phyloP scores from a whole-genome alignment of 768 basidiomycete species.

The Mycena venus region DNA sequence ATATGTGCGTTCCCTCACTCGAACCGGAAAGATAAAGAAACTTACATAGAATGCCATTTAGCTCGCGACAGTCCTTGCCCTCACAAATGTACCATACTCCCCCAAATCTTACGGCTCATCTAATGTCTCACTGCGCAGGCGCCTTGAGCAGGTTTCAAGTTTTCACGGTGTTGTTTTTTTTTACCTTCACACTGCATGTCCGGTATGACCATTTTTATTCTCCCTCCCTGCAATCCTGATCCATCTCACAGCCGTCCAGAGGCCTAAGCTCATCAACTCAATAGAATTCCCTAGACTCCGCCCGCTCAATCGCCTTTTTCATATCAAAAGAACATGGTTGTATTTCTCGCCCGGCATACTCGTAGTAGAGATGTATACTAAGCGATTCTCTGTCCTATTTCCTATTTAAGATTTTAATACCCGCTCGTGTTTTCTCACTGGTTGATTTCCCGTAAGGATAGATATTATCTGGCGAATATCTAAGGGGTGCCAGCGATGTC shows the following conservation, averaged over 20 bases:
- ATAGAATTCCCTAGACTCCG: background rate
- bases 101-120: background rate
- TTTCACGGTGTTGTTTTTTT: background rate
- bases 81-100: background rate
- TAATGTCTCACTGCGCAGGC: slow-evolving; percentile 19
- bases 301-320: background rate
- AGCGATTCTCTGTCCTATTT: background rate
- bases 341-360: background rate
- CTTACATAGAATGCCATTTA: background rate
- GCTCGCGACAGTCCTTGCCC: background rate
- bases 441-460: too few relatives aligned
- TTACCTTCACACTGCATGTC: slow-evolving; percentile 1
- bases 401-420: background rate
- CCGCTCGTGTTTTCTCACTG: too few relatives aligned
- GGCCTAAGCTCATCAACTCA: background rate
- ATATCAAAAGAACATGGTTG: slow-evolving; percentile 1
- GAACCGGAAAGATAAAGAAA: background rate
- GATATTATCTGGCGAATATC: too few relatives aligned
- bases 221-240: slow-evolving; percentile 3
- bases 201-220: slow-evolving; percentile 11
- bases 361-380: background rate
- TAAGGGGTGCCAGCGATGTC: too few relatives aligned
- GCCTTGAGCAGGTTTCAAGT: background rate
- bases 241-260: slow-evolving; percentile 1
- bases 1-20: background rate